These are phyloP conservation scores for Colletotrichum endophyticum DNA, from an alignment of 2,329 filamentous ascomycete genomes.

Conservation along the genomic window DNA sequence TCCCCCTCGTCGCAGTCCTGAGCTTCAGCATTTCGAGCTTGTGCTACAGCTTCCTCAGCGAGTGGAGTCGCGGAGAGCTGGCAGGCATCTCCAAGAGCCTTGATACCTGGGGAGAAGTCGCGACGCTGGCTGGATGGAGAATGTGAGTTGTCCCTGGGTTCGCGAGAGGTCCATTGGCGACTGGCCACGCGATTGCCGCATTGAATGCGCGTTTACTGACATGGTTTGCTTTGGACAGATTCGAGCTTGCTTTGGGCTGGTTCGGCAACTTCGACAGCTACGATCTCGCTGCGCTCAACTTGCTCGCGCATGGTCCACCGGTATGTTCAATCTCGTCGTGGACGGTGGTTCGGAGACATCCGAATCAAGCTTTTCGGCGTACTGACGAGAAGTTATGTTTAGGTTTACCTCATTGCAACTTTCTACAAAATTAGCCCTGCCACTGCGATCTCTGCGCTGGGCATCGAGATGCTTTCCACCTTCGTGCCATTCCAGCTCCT, in stretches of 20 bases:
- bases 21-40: slow-evolving; percentile 68
- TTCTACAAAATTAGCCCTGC: slow-evolving; percentile 76
- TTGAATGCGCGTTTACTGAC: background rate
- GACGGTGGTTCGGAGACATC: background rate
- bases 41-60: slow-evolving; percentile 66
- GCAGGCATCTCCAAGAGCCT: slow-evolving; percentile 68
- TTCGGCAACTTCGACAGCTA: slow-evolving; percentile 74
- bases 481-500: slow-evolving; percentile 78
- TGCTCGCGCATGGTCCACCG: slow-evolving; percentile 77
- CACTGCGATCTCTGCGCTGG: slow-evolving; percentile 65
- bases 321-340: slow-evolving; percentile 44
- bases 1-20: slow-evolving; percentile 57
- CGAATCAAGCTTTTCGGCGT: background rate
- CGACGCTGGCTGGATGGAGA: slow-evolving; percentile 57
- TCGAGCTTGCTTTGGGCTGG: slow-evolving; percentile 77
- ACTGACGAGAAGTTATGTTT: background rate
- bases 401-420: slow-evolving; percentile 75
- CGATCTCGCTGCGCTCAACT: slow-evolving; percentile 68
- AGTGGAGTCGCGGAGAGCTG: slow-evolving; percentile 69
- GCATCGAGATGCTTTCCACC: slow-evolving; percentile 72
- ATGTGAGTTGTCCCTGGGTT: slow-evolving; percentile 47
- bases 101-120: slow-evolving; percentile 67
- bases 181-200: background rate
- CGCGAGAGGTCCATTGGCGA: background rate
- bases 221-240: slow-evolving; percentile 68